phyloP scores from a whole-genome alignment of 1,284 basidiomycete species.

The Heterobasidion irregulare region DNA sequence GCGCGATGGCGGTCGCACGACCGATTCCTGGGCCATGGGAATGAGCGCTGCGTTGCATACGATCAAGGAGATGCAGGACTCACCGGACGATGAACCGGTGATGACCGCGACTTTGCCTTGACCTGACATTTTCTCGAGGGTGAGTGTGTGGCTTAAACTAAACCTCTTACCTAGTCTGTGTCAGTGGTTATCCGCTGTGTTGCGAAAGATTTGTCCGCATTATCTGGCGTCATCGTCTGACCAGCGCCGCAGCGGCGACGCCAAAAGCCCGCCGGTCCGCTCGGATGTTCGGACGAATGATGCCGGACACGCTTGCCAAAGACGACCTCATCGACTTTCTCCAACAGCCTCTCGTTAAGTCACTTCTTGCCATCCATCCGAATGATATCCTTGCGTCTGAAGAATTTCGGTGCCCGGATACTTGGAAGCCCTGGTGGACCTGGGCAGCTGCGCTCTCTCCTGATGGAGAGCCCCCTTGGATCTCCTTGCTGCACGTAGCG shows the following conservation, averaged over 20 bases:
- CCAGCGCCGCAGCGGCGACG: neutral
- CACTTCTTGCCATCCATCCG: constrained; percentile 18
- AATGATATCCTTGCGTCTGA: constrained; percentile 13
- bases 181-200: too few species aligned
- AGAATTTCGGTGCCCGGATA: neutral
- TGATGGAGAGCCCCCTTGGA: neutral
- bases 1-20: constrained; percentile 35
- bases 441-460: neutral
- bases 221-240: neutral
- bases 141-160: too few species aligned
- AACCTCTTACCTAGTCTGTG: too few species aligned
- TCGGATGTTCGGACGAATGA: neutral
- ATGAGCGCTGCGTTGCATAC: neutral
- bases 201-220: neutral
- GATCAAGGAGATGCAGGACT: neutral
- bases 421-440: neutral
- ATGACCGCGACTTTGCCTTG: neutral
- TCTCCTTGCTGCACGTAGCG: neutral
- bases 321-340: constrained; percentile 13
- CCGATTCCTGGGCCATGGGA: constrained; percentile 33
- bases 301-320: neutral
- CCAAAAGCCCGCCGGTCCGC: neutral
- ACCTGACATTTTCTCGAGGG: too few species aligned
- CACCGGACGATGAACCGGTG: neutral
- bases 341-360: constrained; percentile 11